Evolutionary conservation across 495 filamentous ascomycete species (phyloP).

Genomic region (Neurospora hispaniola): DNA sequence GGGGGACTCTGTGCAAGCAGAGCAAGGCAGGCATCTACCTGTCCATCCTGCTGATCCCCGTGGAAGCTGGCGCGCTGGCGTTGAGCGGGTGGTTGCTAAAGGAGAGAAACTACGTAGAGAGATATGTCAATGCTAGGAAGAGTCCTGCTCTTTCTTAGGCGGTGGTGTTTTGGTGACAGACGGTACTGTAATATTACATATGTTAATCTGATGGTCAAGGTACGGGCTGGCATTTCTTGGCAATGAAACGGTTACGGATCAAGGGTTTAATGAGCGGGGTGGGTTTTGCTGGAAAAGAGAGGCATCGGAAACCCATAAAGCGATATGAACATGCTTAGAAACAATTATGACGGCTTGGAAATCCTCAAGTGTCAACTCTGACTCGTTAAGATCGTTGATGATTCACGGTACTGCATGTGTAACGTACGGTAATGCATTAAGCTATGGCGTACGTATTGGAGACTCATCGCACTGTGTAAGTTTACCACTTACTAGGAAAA

Average conservation of each 20-base stretch:
- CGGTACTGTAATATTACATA: not conserved
- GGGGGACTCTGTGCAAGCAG: constrained; percentile 38
- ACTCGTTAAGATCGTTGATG: not conserved
- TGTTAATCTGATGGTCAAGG: not conserved
- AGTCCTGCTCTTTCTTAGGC: constrained; percentile 9
- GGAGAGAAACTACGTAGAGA: constrained; percentile 26
- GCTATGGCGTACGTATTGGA: no score
- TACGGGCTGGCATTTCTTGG: not conserved
- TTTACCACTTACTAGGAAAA: not conserved
- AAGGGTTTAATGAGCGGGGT: not conserved
- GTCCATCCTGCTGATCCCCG: constrained; percentile 40
- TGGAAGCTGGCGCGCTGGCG: constrained; percentile 33
- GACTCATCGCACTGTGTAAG: not conserved
- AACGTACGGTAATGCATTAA: not conserved
- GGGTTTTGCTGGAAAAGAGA: not conserved
- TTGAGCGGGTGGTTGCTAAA: constrained; percentile 29
- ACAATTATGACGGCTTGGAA: not conserved
- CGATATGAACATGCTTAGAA: not conserved
- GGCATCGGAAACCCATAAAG: not conserved
- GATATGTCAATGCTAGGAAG: constrained; percentile 15
- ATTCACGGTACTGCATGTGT: not conserved
- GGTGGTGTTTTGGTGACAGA: not conserved
- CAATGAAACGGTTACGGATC: not conserved
- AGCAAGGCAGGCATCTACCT: constrained; percentile 39
- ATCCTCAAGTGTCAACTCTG: not conserved